Base-by-base conservation (phyloP, 2,329 filamentous ascomycete species). In the Alternaria alternata region DNA sequence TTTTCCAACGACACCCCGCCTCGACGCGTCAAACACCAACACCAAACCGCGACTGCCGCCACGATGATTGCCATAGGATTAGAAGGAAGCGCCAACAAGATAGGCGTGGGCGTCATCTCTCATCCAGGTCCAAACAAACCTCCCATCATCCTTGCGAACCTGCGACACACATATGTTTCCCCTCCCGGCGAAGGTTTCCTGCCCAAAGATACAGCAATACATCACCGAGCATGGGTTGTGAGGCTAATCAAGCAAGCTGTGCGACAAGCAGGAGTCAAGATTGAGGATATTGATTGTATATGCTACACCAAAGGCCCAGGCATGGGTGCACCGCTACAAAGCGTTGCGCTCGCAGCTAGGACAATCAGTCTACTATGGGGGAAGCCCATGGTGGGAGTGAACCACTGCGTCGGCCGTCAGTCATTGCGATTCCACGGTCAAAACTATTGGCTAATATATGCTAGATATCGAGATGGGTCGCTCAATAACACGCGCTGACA, bases 81-180 rank as follows among this genome's bases (percentile, higher is more conserved):
- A 76, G 95, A 99, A 84, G 94, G 95, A 78, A 97, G 93, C 58
- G 95, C 95, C 80, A 99, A 99, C 85, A 99, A 99, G 81, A 88
- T 99, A 53, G 95, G 94, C 68, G 90, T 98, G 59, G 95, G 95
- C 74, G 84, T 99, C 59, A 97, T 99, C 78, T 87, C 88, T 24
- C 95, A 98, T 82, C 85, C 88, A 4, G 71, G 81, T 63, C 74
- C 81, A 8, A 75, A 76, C 57, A 71, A 77, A 44, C 57, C 80
- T 71, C 79, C 81, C 28, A 81, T 84, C 61, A 76, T 99, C 76
- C 92, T 99, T 68, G 89, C 94, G 76, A 99, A 99, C 82, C 86
- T 99, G 67, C 91, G 95, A 55, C 91, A 98, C 82, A 99, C 95
- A 20, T 99, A 94, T 82, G 86, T 90, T 72, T 92, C 94, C 44